Evolutionary conservation across 805 yeast genomes (phyloP), one percentile per base, ranked within the genome.

Genomic region (Zygoascus biomembranicola): DNA sequence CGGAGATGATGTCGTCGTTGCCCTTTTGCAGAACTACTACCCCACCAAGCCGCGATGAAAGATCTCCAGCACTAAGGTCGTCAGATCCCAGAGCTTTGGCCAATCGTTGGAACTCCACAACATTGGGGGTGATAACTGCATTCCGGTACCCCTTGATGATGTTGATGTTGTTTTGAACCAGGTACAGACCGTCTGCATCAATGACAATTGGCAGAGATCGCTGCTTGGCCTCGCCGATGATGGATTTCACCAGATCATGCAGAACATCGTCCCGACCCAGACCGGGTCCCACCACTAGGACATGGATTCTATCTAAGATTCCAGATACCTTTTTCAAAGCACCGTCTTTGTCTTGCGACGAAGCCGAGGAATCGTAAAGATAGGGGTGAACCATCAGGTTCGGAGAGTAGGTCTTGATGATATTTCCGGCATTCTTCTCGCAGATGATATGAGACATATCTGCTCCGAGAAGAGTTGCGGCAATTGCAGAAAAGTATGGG

Each of bases 321-420:
- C 72, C 53, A 19, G 65, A 59, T n/a, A 87, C 77, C 62, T 80
- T 80, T 23, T 82, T 81, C 63, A 85, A 58, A 11, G 86, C 73
- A 20, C 60, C 57, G 9, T 57, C 54, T 14, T 63, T 66, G n/a
- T 55, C 58, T 28, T 28, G 59, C 13, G 46, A 57, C 28, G 31
- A 37, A 10, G 71, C 70, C 43, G 66, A 66, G 53, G 74, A 63
- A 37, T 82, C 90, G 53, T 71, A 75, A 59, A 90, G 66, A 66
- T 88, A 89, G 0, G 98, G 98, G 71, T 94, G 98, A 1, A 94
- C 96, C 97, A 92, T 94, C 49, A 92, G 71, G 64, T 92, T 90
- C 0, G 99, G 98, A 6, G 95, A 80, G 69, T 94, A 94, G 31
- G 84, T 70, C 69, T 92, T 92, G 63, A 92, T 89, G 6, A 88